Base-by-base conservation (phyloP, 2,329 filamentous ascomycete genomes). In the Amauroascus niger region DNA sequence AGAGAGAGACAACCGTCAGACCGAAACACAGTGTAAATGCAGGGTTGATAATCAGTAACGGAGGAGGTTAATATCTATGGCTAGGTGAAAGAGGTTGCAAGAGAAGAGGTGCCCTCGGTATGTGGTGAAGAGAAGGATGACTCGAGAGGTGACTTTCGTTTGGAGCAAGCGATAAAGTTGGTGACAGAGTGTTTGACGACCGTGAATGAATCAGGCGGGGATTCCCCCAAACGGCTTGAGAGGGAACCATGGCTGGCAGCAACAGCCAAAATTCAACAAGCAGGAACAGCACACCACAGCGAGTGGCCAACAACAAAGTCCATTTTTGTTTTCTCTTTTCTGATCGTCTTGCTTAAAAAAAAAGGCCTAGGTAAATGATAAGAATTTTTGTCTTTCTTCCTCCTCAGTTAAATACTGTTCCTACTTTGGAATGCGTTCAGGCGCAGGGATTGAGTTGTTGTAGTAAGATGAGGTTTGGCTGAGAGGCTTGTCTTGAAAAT, bases 191-290 rank as follows among this genome's bases (percentile, higher is more conserved):
- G 32, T 46, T n/a, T 30, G 28, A 39, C 20, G 30, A 11, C 50
- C 46, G 50, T 45, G 50, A 39, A 46, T 46, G 43, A 32, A 52
- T 46, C 40, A 26, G 11, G 26, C 28, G 51, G 51, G 51, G 51
- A 43, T 32, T 48, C 43, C 51, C 51, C 51, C 51, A 48, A 26
- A 49, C 33, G 41, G 16, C 43, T 33, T 32, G 50, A 14, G 43
- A 53, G 45, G 51, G 35, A 49, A 33, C 24, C 51, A 53, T 53
- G 33, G 51, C 45, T 49, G 51, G 32, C 33, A 43, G 28, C 32
- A 41, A 43, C 51, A 53, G 51, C 51, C 51, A 24, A 40, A 32
- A 53, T 14, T 53, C 50, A 53, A 35, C 40, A 33, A 53, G 51
- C 51, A 48, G n/a, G 32, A 48, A 44, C 51, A 32, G 43, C 50